A percentile compares a stretch with the other conserved stretches of the same genome.
phyloP scores from a whole-genome alignment of 768 basidiomycete genomes.

The Ephemerocybe angulata region DNA sequence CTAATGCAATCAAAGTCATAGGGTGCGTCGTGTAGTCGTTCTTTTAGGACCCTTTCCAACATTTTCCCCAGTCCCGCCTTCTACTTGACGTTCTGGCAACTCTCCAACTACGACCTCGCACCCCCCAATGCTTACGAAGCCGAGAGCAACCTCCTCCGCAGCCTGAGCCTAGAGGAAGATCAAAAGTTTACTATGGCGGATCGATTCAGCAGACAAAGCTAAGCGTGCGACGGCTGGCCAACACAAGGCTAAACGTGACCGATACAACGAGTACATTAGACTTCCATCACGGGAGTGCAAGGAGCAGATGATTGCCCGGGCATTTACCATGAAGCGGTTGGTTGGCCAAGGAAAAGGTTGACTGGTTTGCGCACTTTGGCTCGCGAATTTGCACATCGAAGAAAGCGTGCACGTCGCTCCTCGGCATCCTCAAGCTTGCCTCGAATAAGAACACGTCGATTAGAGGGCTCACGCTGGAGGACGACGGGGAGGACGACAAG shows the following conservation, averaged over 20 bases:
- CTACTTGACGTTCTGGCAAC: slow-evolving; percentile 95
- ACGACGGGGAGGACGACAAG: too few species aligned
- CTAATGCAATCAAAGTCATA: slow-evolving; percentile 58
- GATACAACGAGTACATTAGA: slow-evolving; percentile 58
- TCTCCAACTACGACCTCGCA: slow-evolving; percentile 84
- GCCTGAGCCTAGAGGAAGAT: slow-evolving; percentile 67
- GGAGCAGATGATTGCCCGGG: slow-evolving; percentile 67
- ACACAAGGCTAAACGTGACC: slow-evolving; percentile 61
- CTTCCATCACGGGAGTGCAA: slow-evolving; percentile 67
- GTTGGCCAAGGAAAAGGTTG: slow-evolving; percentile 71
- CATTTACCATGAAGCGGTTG: slow-evolving; percentile 75
- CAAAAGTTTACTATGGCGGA: slow-evolving; percentile 60
- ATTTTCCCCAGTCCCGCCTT: slow-evolving; percentile 68
- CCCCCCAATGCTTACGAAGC: slow-evolving; percentile 81
- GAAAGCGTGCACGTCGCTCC: too few species aligned
- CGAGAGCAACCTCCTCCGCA: slow-evolving; percentile 58
- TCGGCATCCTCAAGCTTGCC: too few species aligned
- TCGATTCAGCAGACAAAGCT: slow-evolving; percentile 61
- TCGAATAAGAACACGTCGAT: too few species aligned
- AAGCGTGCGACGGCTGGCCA: slow-evolving; percentile 53
- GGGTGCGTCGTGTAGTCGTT: slow-evolving; percentile 47
- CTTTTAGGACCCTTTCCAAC: slow-evolving; percentile 7
- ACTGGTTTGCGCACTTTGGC: slow-evolving; percentile 83
- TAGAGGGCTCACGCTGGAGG: too few species aligned
- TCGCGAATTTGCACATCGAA: too few species aligned